Evolutionary conservation across 2,329 filamentous ascomycete genomes (phyloP), one percentile per base, ranked within the genome.

Genomic region (Trichoderma atrobrunneum): DNA sequence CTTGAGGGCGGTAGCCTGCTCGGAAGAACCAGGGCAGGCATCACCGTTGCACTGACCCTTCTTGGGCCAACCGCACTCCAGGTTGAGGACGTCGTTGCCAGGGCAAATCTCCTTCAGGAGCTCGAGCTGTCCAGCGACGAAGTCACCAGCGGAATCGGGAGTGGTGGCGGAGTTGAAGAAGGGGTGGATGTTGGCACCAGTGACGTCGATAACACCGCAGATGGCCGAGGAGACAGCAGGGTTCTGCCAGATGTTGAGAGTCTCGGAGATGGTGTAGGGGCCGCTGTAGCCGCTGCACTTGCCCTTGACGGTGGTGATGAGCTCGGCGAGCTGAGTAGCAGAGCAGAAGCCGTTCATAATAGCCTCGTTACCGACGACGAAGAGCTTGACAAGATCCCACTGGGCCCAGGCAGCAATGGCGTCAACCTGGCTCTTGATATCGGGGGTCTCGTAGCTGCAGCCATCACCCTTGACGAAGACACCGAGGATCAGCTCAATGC

Each of bases 351-450:
- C 87, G 85, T 92, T 90, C 87, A 93, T 92, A 81, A 97, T 85
- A 76, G 92, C 91, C 88, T 98, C 95, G 87, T 98, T 98, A 83
- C 94, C 95, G 76, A 97, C 88, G 36, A 96, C 92, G 75, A 97
- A 86, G 78, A 97, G 89, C 80, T 92, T 88, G 76, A 97, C 91
- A 64, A 93, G 81, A 74, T 90, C 87, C 90, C 91, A 97, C 82
- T 92, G 83, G 74, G 84, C 88, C 90, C 94, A 97, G 73, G 81
- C 78, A 82, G 89, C 86, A 81, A 98, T 92, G 73, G 89, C 88
- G 36, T 87, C 83, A 73, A 98, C 87, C 87, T 98, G 95, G 77
- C 88, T 84, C 79, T 90, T 85, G 76, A 94, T 90, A 71, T 88
- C 89, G 72, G 87, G 84, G 78, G 84, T 84, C 76, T 80, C 80